Base-by-base conservation (phyloP, 805 yeast genomes). In the Schizosaccharomyces octosporus region DNA sequence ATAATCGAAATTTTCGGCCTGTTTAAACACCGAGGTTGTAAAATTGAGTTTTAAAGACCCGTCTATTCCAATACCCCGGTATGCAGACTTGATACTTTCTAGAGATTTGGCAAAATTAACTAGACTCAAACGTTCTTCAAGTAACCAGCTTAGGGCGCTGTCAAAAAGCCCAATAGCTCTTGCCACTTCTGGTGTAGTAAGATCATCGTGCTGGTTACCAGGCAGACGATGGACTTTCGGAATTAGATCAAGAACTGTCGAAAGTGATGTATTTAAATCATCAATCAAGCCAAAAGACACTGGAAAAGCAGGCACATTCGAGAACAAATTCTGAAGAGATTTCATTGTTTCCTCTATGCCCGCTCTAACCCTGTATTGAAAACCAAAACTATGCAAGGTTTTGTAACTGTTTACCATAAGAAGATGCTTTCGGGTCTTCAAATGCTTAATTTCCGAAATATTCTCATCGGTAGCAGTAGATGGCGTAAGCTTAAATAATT, bases 361-460 rank as follows among this genome's bases (percentile, higher is more conserved):
- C 5, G 82, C 76, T 63, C 83, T 81, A 43, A 83, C 75, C 31
- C 79, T 79, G 3, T 82, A 73, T 66, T 81, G 84, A 65, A 93
- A 71, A 1, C 99, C 99, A 68, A 86, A 80, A 63, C 81, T 73
- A 68, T 81, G 79, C 61, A 90, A 72, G 65, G 86, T 93, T 64
- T 81, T 81, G 63, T 93, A 72, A 0, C 88, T 79, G 62, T 83
- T 87, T 71, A 93, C 84, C 61, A 94, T 73, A 5, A 88, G 71
- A 65, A 83, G 84, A 63, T 82, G 76, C 72, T 93, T 93, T 67
- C 87, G 90, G n/a, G 83, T 77, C 67, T 84, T 85, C 71, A 93
- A 74, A 5, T 87, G 77, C 1, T 88, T 82, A 48, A 84, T 71
- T 0, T 74, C 68, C 69, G 84, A 84, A 72, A 88, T 87, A 65